phyloP scores from a whole-genome alignment of 768 basidiomycete species.

The Kwoniella sp. region DNA sequence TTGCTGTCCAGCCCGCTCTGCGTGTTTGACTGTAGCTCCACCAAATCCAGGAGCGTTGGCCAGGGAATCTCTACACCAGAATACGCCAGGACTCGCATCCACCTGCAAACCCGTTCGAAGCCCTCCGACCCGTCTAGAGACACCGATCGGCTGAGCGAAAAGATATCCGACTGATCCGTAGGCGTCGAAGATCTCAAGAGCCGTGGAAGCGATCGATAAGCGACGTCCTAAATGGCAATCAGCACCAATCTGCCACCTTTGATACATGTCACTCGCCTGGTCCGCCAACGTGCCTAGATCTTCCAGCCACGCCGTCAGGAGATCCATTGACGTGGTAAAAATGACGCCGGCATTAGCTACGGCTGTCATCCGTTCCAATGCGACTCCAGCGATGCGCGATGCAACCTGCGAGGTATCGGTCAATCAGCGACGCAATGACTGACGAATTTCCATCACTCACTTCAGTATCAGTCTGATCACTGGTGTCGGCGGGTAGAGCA shows the following conservation, averaged over 20 bases:
- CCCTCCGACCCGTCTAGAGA: slow-evolving; percentile 14
- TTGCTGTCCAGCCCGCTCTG: slow-evolving; percentile 8
- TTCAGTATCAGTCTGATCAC: slow-evolving; percentile 8
- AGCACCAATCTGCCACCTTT: neutral
- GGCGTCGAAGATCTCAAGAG: slow-evolving; percentile 8
- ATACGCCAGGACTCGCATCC: slow-evolving; percentile 35
- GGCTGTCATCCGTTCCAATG: slow-evolving; percentile 25
- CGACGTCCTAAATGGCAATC: slow-evolving; percentile 11
- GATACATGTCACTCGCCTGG: slow-evolving; percentile 6
- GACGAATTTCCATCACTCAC: neutral
- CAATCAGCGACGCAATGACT: neutral
- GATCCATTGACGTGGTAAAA: slow-evolving; percentile 23
- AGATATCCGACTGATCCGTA: slow-evolving; percentile 13
- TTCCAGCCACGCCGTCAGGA: slow-evolving; percentile 36
- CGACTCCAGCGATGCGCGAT: slow-evolving; percentile 23
- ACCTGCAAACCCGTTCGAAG: slow-evolving; percentile 23
- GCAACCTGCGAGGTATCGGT: slow-evolving; percentile 8
- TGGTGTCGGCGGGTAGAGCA: neutral
- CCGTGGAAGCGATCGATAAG: slow-evolving; percentile 31
- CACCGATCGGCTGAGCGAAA: slow-evolving; percentile 5
- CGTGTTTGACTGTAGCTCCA: slow-evolving; percentile 14
- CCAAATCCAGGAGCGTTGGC: slow-evolving; percentile 10
- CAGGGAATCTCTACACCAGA: slow-evolving; percentile 39
- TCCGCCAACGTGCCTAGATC: slow-evolving; percentile 31
- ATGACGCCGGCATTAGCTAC: slow-evolving; percentile 25